Evolutionary conservation across 2,329 filamentous ascomycete genomes (phyloP).

Genomic region (Colletotrichum camelliae): DNA sequence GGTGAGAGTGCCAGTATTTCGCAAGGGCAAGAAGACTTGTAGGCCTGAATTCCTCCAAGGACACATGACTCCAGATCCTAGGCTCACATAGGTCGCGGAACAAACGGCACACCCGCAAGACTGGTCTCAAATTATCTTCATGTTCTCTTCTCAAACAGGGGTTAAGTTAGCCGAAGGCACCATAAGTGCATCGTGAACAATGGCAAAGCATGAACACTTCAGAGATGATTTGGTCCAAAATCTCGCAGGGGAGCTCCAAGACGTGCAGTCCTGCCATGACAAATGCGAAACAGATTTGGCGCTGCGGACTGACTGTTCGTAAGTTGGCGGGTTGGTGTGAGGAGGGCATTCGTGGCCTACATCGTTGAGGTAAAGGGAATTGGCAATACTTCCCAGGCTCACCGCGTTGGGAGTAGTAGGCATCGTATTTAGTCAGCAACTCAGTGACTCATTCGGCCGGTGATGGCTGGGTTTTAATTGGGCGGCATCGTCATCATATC

Average conservation of each 20-base stretch:
- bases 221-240: not conserved
- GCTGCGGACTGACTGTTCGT: not conserved
- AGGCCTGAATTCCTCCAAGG: not conserved
- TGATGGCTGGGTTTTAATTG: too few relatives aligned
- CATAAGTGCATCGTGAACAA: too few relatives aligned
- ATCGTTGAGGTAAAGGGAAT: rapidly evolving
- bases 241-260: not conserved
- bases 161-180: not conserved
- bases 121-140: not conserved
- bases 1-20: not conserved
- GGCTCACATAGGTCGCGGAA: not conserved
- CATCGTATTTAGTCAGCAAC: not conserved
- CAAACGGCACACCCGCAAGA: not conserved
- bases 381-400: not conserved
- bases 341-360: not conserved
- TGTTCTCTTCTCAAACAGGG: not conserved
- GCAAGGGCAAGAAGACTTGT: not conserved
- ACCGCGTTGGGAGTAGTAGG: not conserved
- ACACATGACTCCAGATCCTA: not conserved
- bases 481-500: too few relatives aligned
- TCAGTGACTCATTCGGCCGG: too few relatives aligned
- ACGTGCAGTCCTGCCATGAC: not conserved
- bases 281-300: not conserved
- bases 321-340: not conserved
- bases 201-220: not conserved